phyloP scores from a whole-genome alignment of 2,329 filamentous ascomycete genomes.

The Fusarium udum region DNA sequence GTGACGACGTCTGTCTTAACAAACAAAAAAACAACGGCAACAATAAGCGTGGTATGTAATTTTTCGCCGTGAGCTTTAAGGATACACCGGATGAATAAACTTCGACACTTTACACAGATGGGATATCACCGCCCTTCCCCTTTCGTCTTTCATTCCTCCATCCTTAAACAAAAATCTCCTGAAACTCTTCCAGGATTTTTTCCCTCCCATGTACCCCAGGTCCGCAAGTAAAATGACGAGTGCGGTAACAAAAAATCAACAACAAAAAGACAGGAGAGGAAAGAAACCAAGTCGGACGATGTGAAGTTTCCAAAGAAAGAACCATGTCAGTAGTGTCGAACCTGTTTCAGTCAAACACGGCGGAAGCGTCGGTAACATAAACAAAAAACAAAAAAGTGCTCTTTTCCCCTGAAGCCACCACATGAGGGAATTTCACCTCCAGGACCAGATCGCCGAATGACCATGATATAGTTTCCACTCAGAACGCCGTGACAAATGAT shows the following conservation, averaged over 20 bases:
- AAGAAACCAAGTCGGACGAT: conserved; percentile 26
- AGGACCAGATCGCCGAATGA: conserved; percentile 51
- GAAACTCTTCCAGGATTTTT: conserved; percentile 18
- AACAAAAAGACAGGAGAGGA: conserved; percentile 30
- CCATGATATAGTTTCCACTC: conserved; percentile 53
- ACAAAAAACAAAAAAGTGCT: conserved; percentile 39
- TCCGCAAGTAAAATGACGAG: conserved; percentile 24
- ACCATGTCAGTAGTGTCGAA: conserved; percentile 25
- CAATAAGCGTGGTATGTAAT: conserved; percentile 42
- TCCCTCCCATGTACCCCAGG: conserved; percentile 18
- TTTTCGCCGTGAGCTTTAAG: conserved; percentile 43
- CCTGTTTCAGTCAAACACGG: conserved; percentile 22
- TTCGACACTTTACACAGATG: conserved; percentile 38
- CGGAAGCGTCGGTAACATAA: conserved; percentile 35
- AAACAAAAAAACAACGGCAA: conserved; percentile 25
- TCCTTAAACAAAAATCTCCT: conserved; percentile 25
- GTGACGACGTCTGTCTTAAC: conserved; percentile 19
- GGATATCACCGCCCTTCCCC: neutral
- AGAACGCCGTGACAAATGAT: conserved; percentile 54
- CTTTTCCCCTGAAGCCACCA: conserved; percentile 48
- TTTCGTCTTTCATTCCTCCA: conserved; percentile 26
- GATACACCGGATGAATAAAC: conserved; percentile 40
- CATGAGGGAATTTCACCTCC: conserved; percentile 42
- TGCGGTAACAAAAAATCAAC: conserved; percentile 4
- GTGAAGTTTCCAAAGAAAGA: conserved; percentile 23